phyloP scores from a whole-genome alignment of 1,284 basidiomycete species.

The Ceratobasidium sp. region DNA sequence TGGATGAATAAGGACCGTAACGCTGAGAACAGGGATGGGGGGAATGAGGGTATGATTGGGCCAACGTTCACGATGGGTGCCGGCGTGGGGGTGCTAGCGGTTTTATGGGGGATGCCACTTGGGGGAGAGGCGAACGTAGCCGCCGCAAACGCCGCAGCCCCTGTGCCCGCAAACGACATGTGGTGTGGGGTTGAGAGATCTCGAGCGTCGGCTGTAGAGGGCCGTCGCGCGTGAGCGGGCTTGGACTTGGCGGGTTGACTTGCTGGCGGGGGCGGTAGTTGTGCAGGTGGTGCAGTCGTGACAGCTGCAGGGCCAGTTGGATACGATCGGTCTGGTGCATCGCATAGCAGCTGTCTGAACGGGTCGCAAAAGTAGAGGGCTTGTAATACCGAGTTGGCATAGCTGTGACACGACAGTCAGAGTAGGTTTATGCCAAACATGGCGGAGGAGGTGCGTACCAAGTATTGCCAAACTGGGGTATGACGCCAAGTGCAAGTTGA shows the following conservation, averaged over 20 bases:
- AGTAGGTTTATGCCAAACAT: conserved; percentile 2
- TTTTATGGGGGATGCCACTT: conserved; percentile 33
- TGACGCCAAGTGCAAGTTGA: conserved; percentile 36
- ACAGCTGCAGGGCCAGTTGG: conserved; percentile 43
- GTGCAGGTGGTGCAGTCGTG: conserved; percentile 24
- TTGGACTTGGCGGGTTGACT: conserved; percentile 50
- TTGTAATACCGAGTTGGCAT: conserved; percentile 97
- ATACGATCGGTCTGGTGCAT: conserved; percentile 63
- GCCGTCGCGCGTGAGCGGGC: conserved; percentile 45
- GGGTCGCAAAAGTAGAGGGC: conserved; percentile 91
- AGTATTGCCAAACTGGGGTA: conserved; percentile 78
- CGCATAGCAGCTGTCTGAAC: conserved; percentile 78
- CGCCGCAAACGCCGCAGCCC: conserved; percentile 53
- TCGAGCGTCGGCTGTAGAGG: conserved; percentile 33
- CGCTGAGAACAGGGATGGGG: conserved; percentile 86
- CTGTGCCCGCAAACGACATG: conserved; percentile 49
- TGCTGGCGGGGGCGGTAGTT: conserved; percentile 29
- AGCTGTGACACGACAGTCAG: conserved; percentile 63
- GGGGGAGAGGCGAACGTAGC: conserved; percentile 20
- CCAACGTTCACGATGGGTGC: conserved; percentile 48
- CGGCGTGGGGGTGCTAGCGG: conserved; percentile 51
- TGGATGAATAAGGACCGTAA: conserved; percentile 89
- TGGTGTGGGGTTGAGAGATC: conserved; percentile 47
- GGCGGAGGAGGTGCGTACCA: conserved; percentile 65
- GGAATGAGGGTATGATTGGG: conserved; percentile 65